phyloP scores from a whole-genome alignment of 2,329 filamentous ascomycete species.

The Teratosphaeria nubilosa region DNA sequence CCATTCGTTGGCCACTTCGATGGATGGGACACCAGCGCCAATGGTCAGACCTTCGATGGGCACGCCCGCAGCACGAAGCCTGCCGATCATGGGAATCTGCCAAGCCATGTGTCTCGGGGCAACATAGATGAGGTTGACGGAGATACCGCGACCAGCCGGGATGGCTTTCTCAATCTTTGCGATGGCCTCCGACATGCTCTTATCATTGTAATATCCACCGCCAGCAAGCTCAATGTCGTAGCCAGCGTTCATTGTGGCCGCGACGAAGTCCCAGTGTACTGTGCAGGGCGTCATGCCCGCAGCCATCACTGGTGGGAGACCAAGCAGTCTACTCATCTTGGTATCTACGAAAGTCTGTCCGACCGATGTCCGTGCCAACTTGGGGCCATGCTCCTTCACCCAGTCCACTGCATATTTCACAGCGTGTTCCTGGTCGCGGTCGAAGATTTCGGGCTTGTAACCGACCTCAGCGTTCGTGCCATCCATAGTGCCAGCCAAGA shows the following conservation, averaged over 20 bases:
- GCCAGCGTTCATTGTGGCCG: slow-evolving; percentile 88
- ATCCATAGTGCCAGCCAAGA: slow-evolving; percentile 85
- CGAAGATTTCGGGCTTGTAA: slow-evolving; percentile 96
- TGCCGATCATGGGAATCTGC: slow-evolving; percentile 78
- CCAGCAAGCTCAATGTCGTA: slow-evolving; percentile 87
- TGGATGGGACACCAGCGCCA: slow-evolving; percentile 84
- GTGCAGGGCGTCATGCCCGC: slow-evolving; percentile 91
- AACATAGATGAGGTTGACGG: slow-evolving; percentile 84
- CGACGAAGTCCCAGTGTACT: slow-evolving; percentile 83
- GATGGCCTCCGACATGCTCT: slow-evolving; percentile 72
- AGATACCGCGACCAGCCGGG: slow-evolving; percentile 76
- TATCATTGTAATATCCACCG: slow-evolving; percentile 78
- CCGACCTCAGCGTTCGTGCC: slow-evolving; percentile 84
- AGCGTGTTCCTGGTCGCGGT: slow-evolving; percentile 87
- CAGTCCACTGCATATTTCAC: slow-evolving; percentile 93
- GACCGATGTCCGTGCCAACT: slow-evolving; percentile 75
- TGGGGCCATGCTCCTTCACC: slow-evolving; percentile 96
- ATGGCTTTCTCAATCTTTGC: slow-evolving; percentile 76
- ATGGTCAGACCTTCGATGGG: slow-evolving; percentile 89
- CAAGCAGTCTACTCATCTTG: slow-evolving; percentile 83
- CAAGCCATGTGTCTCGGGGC: slow-evolving; percentile 82
- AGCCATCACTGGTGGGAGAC: slow-evolving; percentile 78
- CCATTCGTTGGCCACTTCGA: slow-evolving; percentile 87
- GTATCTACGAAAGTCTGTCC: slow-evolving; percentile 92
- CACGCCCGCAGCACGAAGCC: slow-evolving; percentile 72